Conservation (phyloP, 192 early-diverging fungal genomes). For the Coemansia erecta region DNA sequence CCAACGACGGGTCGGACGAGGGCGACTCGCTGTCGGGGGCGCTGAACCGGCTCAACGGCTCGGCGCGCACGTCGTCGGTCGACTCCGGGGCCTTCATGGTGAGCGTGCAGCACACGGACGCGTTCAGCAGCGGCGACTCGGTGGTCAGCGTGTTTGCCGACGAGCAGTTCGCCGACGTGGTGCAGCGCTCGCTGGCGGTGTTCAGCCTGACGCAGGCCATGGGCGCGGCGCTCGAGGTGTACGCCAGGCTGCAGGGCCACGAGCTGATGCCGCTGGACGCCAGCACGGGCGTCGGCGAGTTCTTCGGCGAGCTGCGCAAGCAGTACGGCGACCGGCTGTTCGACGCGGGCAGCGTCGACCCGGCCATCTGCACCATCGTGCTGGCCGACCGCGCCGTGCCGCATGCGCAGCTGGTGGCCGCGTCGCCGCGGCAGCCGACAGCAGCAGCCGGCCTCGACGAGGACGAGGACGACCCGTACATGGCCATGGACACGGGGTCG, state of each 20-base stretch:
- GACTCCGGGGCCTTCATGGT: no score
- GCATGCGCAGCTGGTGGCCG: constrained; percentile 14
- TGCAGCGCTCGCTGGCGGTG: constrained; percentile 27
- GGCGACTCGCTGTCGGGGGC: constrained; percentile 47
- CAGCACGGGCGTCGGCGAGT: constrained; percentile 16
- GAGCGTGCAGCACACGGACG: constrained; percentile 12
- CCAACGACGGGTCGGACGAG: constrained; percentile 48
- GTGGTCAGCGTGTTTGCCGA: constrained; percentile 25
- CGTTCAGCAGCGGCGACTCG: constrained; percentile 23
- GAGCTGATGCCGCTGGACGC: constrained; percentile 22
- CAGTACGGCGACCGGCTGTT: constrained; percentile 1
- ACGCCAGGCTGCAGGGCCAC: constrained; percentile 24
- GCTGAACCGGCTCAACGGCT: constrained; percentile 22
- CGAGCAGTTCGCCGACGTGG: constrained; percentile 38
- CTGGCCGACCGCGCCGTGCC: constrained; percentile 30
- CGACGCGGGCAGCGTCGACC: constrained; percentile 19
- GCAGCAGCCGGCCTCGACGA: constrained; percentile 2
- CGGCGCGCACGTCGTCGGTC: constrained; percentile 12
- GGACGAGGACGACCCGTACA: constrained; percentile 39
- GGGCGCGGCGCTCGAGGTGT: constrained; percentile 11
- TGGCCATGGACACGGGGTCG: constrained; percentile 17
- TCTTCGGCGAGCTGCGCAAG: constrained; percentile 30
- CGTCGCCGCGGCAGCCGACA: neutral
- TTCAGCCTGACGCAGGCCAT: constrained; percentile 19
- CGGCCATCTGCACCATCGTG: constrained; percentile 24